A percentile compares a stretch with the other conserved stretches of the same genome.
phyloP scores from a whole-genome alignment of 306 rosid species.

The Prunus mira region DNA sequence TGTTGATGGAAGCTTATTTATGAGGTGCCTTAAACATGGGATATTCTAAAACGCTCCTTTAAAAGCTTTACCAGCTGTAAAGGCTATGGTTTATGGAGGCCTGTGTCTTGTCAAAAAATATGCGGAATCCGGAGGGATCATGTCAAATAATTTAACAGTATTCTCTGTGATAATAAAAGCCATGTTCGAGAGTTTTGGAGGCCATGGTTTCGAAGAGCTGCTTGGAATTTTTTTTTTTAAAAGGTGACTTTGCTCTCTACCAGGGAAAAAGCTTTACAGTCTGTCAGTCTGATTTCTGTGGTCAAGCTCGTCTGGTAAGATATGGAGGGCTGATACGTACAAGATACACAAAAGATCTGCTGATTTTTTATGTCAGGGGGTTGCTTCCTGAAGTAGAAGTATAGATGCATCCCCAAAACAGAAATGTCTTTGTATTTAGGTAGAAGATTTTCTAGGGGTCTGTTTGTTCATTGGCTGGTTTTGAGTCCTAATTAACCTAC shows the following conservation, averaged over 20 bases:
- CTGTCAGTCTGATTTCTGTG: neutral
- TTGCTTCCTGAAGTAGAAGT: neutral
- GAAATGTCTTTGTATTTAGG: no score
- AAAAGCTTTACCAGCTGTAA: slow-evolving; percentile 2
- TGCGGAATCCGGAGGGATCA: neutral
- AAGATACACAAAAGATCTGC: neutral
- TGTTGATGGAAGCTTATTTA: no score
- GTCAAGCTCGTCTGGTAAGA: neutral
- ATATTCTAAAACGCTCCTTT: neutral
- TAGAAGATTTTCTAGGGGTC: no score
- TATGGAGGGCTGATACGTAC: neutral
- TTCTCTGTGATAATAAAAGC: neutral
- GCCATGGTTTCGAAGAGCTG: neutral
- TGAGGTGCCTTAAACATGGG: neutral
- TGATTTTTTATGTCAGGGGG: neutral
- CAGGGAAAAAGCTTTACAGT: neutral
- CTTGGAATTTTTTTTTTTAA: neutral
- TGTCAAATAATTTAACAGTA: neutral
- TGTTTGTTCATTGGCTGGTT: no score
- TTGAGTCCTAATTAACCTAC: no score
- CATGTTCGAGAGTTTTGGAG: neutral
- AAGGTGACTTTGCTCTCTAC: neutral
- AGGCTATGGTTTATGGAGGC: neutral
- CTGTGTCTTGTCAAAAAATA: neutral
- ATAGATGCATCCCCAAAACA: neutral